Evolutionary conservation across 208 protist species (phyloP).

Genomic region (Angomonas deanei): DNA sequence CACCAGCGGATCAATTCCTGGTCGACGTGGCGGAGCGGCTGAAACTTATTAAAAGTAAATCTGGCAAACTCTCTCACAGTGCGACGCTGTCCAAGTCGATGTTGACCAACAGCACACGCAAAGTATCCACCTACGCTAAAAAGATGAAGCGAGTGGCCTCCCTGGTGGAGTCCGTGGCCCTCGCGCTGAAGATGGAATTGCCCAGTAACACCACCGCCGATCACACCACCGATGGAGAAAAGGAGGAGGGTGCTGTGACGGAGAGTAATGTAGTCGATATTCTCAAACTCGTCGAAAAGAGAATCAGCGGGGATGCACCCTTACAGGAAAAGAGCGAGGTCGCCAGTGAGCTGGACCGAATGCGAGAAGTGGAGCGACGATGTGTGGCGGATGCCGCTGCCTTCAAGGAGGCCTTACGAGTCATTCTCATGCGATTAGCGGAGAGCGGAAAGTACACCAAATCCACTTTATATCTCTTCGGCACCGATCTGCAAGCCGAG

Average conservation of each 20-base stretch:
- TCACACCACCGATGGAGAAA: not conserved
- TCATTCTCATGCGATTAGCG: conserved; percentile 52
- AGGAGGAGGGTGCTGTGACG: conserved; percentile 15
- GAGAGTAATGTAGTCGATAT: conserved; percentile 52
- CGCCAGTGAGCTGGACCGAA: conserved; percentile 24
- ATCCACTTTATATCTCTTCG: conserved; percentile 57
- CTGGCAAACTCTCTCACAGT: not conserved
- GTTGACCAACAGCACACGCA: not conserved
- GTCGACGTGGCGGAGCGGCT: conserved; percentile 50
- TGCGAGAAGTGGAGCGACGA: conserved; percentile 21
- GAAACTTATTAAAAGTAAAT: not conserved
- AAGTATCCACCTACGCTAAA: not conserved
- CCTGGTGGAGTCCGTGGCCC: conserved; percentile 13
- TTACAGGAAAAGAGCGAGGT: conserved; percentile 22
- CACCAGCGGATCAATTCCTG: conserved; percentile 26
- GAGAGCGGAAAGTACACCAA: conserved; percentile 56
- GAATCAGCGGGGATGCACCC: conserved; percentile 21
- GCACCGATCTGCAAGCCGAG: conserved; percentile 62
- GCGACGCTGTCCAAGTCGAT: not conserved
- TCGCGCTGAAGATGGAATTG: conserved; percentile 23
- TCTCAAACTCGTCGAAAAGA: conserved; percentile 33
- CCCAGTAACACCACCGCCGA: no score
- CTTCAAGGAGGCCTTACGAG: conserved; percentile 54
- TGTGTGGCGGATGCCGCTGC: conserved; percentile 44
- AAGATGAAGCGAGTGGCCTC: conserved; percentile 17